A percentile compares a stretch with the other conserved stretches of the same genome.
These are phyloP conservation scores for Venturia nashicola DNA, from an alignment of 2,329 filamentous ascomycete species.

Conservation along the genomic window DNA sequence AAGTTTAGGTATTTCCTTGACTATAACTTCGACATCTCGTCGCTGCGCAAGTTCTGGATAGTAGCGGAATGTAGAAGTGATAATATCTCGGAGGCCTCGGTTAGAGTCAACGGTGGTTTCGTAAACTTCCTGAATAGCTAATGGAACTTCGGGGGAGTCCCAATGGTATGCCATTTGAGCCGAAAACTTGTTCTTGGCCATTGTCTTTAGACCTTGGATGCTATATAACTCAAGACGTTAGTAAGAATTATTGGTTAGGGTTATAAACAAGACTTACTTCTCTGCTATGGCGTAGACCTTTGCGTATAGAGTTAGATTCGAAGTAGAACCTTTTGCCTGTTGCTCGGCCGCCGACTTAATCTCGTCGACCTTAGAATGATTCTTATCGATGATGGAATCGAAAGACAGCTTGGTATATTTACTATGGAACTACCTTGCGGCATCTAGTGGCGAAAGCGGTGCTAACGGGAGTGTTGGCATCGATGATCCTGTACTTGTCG, in stretches of 20 bases:
- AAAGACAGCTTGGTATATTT: slow-evolving; percentile 10
- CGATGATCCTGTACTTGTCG: background rate
- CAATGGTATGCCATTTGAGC: slow-evolving; percentile 31
- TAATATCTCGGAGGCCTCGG: slow-evolving; percentile 34
- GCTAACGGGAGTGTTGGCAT: background rate
- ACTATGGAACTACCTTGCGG: background rate
- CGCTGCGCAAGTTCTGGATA: slow-evolving; percentile 33
- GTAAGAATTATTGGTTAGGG: background rate
- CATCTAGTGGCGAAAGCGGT: background rate
- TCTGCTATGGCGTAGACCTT: slow-evolving; percentile 38
- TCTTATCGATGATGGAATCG: slow-evolving; percentile 22
- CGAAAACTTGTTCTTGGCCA: slow-evolving; percentile 34
- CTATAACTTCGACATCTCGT: slow-evolving; percentile 30
- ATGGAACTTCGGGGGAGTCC: slow-evolving; percentile 32
- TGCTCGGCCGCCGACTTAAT: slow-evolving; percentile 17
- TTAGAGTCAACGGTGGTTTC: slow-evolving; percentile 36
- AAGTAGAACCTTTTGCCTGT: slow-evolving; percentile 24
- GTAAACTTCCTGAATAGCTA: slow-evolving; percentile 37
- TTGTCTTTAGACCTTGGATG: slow-evolving; percentile 32
- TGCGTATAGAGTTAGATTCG: slow-evolving; percentile 33
- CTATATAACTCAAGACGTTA: slow-evolving; percentile 23
- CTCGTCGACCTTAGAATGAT: slow-evolving; percentile 13
- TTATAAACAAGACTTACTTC: slow-evolving; percentile 24
- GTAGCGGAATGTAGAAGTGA: slow-evolving; percentile 34
- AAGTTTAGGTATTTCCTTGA: slow-evolving; percentile 33